Base-by-base conservation (phyloP, 305 asterid genomes). In the Fraxinus sp. region DNA sequence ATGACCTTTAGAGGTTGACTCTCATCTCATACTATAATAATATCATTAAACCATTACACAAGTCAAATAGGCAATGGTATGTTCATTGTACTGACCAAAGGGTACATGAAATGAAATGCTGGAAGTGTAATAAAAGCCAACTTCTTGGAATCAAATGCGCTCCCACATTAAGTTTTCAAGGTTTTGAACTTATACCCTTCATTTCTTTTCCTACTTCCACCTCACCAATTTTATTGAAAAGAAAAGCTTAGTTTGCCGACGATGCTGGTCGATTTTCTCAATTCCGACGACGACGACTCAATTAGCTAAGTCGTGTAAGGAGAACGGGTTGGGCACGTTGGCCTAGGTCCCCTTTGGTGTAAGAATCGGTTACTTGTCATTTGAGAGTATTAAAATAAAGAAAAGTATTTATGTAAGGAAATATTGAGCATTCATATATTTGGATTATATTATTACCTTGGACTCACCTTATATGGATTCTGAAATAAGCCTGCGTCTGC, bases 101-200 rank as follows among this genome's bases (percentile, higher is more conserved):
- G 24, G 80, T 43, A 73, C n/a, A 72, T 80, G 83, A 39, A 77
- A 72, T 80, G 83, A 39, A 77, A 46, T 32, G 52, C 79, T 8
- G 14, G 4, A 66, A 24, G 14, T 66, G 73, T 3, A 66, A 8
- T 26, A 1, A n/a, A 83, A 32, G 75, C 77, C 84, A 77, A 57
- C 84, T 71, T 43, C 76, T 75, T 59, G 35, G 46, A 32, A 78
- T 49, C 1, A 11, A 64, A 37, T 79, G 83, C 26, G 4, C 18
- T 80, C 72, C 20, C 78, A 70, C 30, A 2, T 22, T 43, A 43
- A 66, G 7, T 20, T 70, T 71, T 32, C 26, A 9, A 3, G 16
- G 30, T 11, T 66, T 49, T 30, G 33, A 41, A 71, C 77, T 1
- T 68, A 39, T 43, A 66, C 52, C 10, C 24, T 26, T 64, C n/a